Base-by-base conservation (phyloP, 2,329 filamentous ascomycete species). In the Xylaria sp. region DNA sequence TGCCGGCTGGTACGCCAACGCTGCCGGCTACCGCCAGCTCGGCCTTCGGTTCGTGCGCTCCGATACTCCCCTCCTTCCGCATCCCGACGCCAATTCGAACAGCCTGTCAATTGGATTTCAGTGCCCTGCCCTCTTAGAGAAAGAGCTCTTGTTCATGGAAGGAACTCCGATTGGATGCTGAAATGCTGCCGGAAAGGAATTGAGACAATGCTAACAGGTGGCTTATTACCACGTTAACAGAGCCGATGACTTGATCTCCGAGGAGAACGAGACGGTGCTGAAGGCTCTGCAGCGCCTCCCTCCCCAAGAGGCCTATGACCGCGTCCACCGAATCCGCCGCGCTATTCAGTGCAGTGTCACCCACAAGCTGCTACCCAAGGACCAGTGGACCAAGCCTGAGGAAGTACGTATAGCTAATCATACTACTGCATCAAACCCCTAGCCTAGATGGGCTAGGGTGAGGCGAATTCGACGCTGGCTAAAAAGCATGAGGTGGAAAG, bases 281-380 rank as follows among this genome's bases (percentile, higher is more conserved):
- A 87, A 90, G 75, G 96, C 96, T 71, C 88, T 99, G 78, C 92
- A 92, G 87, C 93, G 96, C 80, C 92, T 99, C 70, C 89, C 92
- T 65, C 87, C 93, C 77, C 93, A 96, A 86, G 93, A 96, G 80
- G 87, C 90, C 77, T 98, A 98, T 85, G 96, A 99, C 85, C 95
- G 96, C 81, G 89, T 98, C 80, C 99, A 94, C 90, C 94, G 96
- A 79, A 89, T 99, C 82, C 93, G 96, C 84, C 90, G 96, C 83
- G 95, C 96, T 77, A 90, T 96, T 83, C 96, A 99, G 84, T 84
- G 83, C 81, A 87, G 85, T 76, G 80, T 88, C 77, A 80, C 84
- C 76, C 88, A 90, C 80, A 88, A 89, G 83, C 81, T 90, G 69
- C 84, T 90, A 63, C 86, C 88, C 79, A 86, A 86, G 82, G 78